Evolutionary conservation across 1,284 basidiomycete genomes (phyloP).

Genomic region (Microbotryum lychnidis-dioicae): DNA sequence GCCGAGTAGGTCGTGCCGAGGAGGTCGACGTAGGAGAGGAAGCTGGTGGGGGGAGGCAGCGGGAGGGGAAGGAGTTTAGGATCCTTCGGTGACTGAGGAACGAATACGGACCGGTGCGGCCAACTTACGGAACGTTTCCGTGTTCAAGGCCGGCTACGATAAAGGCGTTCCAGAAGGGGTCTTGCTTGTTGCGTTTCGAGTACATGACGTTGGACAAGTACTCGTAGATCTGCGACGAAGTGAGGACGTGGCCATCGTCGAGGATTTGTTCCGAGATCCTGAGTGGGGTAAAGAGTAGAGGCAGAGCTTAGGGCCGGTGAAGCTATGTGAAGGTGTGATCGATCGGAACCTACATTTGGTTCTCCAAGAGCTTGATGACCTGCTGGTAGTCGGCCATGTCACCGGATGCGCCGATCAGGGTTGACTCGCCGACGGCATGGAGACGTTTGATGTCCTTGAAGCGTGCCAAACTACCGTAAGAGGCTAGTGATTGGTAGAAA

Average conservation of each 20-base stretch:
- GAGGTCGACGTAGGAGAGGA: slow-evolving; percentile 92
- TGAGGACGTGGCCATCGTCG: slow-evolving; percentile 74
- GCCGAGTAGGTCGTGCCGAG: slow-evolving; percentile 91
- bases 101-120: too few species aligned
- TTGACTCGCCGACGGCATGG: slow-evolving; percentile 70
- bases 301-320: neutral
- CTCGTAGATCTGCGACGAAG: slow-evolving; percentile 86
- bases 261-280: slow-evolving; percentile 68
- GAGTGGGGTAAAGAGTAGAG: neutral
- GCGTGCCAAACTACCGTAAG: slow-evolving; percentile 92
- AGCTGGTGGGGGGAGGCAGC: slow-evolving; percentile 46
- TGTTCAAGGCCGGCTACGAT: slow-evolving; percentile 87
- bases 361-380: slow-evolving; percentile 68
- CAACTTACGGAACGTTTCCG: slow-evolving; percentile 40
- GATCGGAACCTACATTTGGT: slow-evolving; percentile 47
- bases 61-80: too few species aligned
- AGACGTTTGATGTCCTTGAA: slow-evolving; percentile 93
- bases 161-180: slow-evolving; percentile 93
- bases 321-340: neutral
- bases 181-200: slow-evolving; percentile 70
- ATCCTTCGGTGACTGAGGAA: too few species aligned
- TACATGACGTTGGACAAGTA: slow-evolving; percentile 91
- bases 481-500: slow-evolving; percentile 52
- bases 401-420: slow-evolving; percentile 83
- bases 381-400: slow-evolving; percentile 99